Conservation (phyloP, 2,329 filamentous ascomycete species). For the Cercospora sp. region DNA sequence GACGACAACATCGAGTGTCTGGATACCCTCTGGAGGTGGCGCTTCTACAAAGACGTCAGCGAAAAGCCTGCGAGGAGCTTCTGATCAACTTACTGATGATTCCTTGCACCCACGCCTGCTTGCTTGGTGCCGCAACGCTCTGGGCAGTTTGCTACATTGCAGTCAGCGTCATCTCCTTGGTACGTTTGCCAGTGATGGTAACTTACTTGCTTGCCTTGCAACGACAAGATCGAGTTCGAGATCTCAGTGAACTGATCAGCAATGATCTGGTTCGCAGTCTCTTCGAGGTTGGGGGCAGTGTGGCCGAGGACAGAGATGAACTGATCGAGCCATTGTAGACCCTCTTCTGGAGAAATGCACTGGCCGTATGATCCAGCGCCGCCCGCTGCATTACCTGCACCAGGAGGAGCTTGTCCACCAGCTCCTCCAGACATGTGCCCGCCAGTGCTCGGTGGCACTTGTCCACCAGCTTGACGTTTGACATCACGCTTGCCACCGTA, state of each 20-base stretch:
- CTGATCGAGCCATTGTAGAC: slow-evolving; percentile 14
- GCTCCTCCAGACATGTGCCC: too few relatives aligned
- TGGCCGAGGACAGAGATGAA: slow-evolving; percentile 17
- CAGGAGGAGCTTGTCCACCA: too few relatives aligned
- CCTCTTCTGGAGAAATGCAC: slow-evolving; percentile 20
- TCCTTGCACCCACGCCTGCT: slow-evolving; percentile 19
- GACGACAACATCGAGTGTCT: slow-evolving; percentile 18
- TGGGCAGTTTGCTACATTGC: slow-evolving; percentile 1
- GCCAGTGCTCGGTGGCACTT: too few relatives aligned
- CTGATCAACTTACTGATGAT: neutral
- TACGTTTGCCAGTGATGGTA: too few relatives aligned
- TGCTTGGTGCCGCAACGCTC: slow-evolving; percentile 8
- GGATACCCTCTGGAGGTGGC: slow-evolving; percentile 13
- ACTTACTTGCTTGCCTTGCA: slow-evolving; percentile 14
- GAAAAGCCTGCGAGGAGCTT: neutral
- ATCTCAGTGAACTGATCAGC: slow-evolving; percentile 20
- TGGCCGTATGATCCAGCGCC: neutral
- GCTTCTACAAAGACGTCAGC: slow-evolving; percentile 1
- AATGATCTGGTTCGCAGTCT: slow-evolving; percentile 21
- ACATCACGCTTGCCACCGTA: neutral
- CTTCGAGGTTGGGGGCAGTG: slow-evolving; percentile 4
- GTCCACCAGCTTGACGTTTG: neutral
- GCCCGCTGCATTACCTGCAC: neutral
- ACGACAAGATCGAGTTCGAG: slow-evolving; percentile 23
- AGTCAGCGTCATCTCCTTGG: neutral